A percentile compares a stretch with the other conserved stretches of the same genome.
Evolutionary conservation across 768 basidiomycete genomes (phyloP).

Genomic region (Nevesoporus exiguus): DNA sequence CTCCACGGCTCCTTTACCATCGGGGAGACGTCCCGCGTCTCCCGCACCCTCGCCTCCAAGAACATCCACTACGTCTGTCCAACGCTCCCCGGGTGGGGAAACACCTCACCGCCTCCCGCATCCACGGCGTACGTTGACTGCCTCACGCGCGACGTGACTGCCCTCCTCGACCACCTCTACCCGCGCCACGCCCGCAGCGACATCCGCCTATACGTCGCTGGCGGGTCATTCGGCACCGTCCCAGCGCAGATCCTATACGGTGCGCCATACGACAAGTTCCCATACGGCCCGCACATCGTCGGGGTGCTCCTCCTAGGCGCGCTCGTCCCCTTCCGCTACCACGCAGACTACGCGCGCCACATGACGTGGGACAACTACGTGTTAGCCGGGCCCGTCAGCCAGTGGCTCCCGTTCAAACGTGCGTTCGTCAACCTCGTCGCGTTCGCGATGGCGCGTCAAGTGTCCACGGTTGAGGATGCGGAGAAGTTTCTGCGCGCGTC

Average conservation of each 20-base stretch:
- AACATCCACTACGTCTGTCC: slow-evolving; percentile 47
- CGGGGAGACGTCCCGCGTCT: slow-evolving; percentile 38
- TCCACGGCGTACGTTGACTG: slow-evolving; percentile 38
- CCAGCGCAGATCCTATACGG: slow-evolving; percentile 57
- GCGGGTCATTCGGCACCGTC: slow-evolving; percentile 52
- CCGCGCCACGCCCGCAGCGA: slow-evolving; percentile 32
- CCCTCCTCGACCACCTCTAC: slow-evolving; percentile 49
- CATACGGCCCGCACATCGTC: slow-evolving; percentile 43
- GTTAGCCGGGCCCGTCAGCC: slow-evolving; percentile 42
- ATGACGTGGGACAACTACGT: slow-evolving; percentile 50
- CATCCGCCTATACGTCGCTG: slow-evolving; percentile 48
- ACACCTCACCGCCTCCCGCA: slow-evolving; percentile 41
- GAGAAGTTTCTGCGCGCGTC: slow-evolving; percentile 38
- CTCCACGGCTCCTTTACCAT: slow-evolving; percentile 55
- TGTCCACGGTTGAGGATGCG: slow-evolving; percentile 39
- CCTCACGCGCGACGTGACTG: slow-evolving; percentile 43
- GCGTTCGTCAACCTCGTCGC: slow-evolving; percentile 34
- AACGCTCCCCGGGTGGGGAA: slow-evolving; percentile 59
- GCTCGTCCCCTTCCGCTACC: slow-evolving; percentile 43
- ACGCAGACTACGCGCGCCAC: slow-evolving; percentile 42
- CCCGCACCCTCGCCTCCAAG: slow-evolving; percentile 37
- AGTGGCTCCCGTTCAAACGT: slow-evolving; percentile 39
- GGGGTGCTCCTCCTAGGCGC: slow-evolving; percentile 48
- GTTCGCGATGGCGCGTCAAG: slow-evolving; percentile 30
- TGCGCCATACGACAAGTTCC: slow-evolving; percentile 48